These are phyloP conservation scores for Linanthus parryae DNA, from an alignment of 148 eudicot species.

Conservation along the genomic window DNA sequence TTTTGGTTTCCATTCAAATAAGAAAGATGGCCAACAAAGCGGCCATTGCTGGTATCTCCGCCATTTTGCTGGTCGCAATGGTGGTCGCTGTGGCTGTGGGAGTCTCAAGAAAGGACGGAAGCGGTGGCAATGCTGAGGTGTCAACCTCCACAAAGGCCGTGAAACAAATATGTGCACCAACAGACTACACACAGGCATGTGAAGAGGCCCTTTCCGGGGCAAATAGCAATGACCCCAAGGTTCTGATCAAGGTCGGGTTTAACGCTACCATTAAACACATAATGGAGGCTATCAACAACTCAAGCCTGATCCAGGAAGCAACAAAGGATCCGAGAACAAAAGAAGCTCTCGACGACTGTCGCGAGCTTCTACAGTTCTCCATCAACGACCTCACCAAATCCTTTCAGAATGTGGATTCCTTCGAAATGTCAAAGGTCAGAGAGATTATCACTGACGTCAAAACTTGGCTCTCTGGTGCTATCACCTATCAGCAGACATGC, in stretches of 20 bases:
- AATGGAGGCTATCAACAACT: constrained; percentile 15
- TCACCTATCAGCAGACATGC: constrained; percentile 45
- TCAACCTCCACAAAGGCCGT: constrained; percentile 20
- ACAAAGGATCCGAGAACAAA: constrained; percentile 25
- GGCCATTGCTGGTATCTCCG: constrained; percentile 15
- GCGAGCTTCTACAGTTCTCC: constrained; percentile 24
- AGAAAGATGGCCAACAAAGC: too few species aligned
- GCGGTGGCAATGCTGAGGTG: neutral
- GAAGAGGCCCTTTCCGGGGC: constrained; percentile 16
- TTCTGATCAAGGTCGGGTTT: constrained; percentile 31
- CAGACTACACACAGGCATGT: constrained; percentile 31
- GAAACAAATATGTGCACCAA: constrained; percentile 26
- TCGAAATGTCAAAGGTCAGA: constrained; percentile 5
- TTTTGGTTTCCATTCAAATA: too few species aligned
- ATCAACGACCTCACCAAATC: constrained; percentile 34
- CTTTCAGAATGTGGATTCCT: neutral
- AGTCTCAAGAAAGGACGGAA: neutral
- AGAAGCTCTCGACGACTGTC: constrained; percentile 26
- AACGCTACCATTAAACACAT: constrained; percentile 19
- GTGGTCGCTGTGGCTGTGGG: constrained; percentile 18
- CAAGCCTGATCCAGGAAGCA: constrained; percentile 10
- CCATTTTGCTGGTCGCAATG: constrained; percentile 19
- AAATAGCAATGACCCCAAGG: constrained; percentile 33
- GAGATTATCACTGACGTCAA: constrained; percentile 31
- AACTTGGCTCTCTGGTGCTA: constrained; percentile 46